Evolutionary conservation across 1,139 yeast species (phyloP).

Genomic region (Taiozyma sp.): DNA sequence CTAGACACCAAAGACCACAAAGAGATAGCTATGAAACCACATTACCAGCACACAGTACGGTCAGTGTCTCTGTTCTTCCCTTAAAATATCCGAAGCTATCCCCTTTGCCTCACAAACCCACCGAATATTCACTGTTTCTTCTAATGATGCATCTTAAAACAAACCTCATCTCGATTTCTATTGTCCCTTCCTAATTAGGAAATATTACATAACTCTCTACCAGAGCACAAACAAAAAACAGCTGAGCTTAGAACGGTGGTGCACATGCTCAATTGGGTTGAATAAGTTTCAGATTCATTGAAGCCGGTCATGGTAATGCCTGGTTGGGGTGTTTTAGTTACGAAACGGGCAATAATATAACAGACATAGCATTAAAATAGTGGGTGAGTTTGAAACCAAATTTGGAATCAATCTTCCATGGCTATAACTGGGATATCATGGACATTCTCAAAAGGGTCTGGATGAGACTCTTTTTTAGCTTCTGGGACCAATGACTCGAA

Average conservation of each 20-base stretch:
- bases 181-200: constrained; percentile 8
- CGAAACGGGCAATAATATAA: neutral
- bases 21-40: neutral
- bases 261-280: neutral
- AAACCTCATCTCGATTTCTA: neutral
- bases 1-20: neutral
- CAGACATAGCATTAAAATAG: neutral
- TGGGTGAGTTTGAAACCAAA: neutral
- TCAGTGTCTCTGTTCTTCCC: neutral
- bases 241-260: neutral
- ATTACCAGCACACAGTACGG: neutral
- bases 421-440: constrained; percentile 12
- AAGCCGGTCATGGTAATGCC: neutral
- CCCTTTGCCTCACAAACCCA: neutral
- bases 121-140: neutral
- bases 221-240: neutral
- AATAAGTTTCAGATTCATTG: neutral
- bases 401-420: constrained; percentile 10
- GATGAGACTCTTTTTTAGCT: neutral
- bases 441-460: constrained; percentile 2
- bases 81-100: neutral
- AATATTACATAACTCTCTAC: neutral
- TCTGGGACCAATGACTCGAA: neutral
- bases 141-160: neutral
- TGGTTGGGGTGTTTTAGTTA: neutral